phyloP scores from a whole-genome alignment of 768 basidiomycete genomes.

The Rhodotorula paludigena region DNA sequence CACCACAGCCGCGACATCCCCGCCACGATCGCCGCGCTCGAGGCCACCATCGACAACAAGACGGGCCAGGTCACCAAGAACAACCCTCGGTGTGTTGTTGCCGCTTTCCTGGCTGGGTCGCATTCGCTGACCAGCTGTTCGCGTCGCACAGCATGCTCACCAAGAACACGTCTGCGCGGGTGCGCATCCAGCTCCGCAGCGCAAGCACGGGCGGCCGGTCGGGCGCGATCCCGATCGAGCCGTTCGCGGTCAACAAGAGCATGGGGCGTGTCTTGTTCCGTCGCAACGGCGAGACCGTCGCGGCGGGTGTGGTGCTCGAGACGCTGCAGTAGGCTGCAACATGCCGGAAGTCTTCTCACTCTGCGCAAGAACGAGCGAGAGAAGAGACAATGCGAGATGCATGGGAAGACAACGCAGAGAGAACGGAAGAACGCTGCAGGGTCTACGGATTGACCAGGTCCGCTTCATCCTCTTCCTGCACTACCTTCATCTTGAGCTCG shows the following conservation, averaged over 20 bases:
- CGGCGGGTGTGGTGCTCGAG: slow-evolving; percentile 22
- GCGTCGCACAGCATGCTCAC: slow-evolving; percentile 62
- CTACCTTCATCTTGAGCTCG: background rate
- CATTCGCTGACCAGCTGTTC: background rate
- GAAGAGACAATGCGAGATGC: background rate
- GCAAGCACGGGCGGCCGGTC: slow-evolving; percentile 46
- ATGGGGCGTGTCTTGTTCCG: slow-evolving; percentile 90
- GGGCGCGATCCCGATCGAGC: slow-evolving; percentile 74
- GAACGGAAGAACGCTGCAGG: background rate
- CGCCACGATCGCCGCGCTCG: slow-evolving; percentile 73
- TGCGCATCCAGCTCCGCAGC: slow-evolving; percentile 68
- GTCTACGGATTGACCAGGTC: slow-evolving; percentile 12
- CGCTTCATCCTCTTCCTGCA: background rate
- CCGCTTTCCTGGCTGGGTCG: background rate
- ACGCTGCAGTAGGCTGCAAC: background rate
- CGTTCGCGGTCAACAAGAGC: slow-evolving; percentile 81
- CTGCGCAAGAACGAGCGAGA: background rate
- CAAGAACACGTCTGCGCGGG: slow-evolving; percentile 78
- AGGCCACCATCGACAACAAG: slow-evolving; percentile 71
- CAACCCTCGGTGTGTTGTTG: slow-evolving; percentile 66
- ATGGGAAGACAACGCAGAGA: background rate
- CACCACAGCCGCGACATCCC: slow-evolving; percentile 91
- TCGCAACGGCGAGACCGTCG: slow-evolving; percentile 87
- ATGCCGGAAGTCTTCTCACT: background rate
- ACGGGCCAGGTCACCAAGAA: slow-evolving; percentile 67